These are phyloP conservation scores for Piper betle DNA, from an alignment of 164 flowering plant genomes.

Conservation along the genomic window DNA sequence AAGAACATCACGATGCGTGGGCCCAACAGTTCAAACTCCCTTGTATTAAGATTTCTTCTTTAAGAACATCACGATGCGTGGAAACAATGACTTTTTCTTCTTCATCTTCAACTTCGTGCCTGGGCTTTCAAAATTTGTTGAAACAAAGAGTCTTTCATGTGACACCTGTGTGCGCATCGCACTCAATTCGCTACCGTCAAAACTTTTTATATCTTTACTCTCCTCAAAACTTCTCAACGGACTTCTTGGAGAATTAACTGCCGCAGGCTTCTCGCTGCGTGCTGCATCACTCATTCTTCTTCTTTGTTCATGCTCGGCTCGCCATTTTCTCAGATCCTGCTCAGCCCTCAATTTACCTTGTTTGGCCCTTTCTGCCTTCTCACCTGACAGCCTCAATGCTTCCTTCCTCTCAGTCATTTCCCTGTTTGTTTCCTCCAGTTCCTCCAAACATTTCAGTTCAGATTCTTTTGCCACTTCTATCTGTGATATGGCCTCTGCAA, in stretches of 20 bases:
- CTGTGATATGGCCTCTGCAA: constrained; percentile 49
- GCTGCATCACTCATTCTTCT: constrained; percentile 44
- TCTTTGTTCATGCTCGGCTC: constrained; percentile 67
- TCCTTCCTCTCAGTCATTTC: constrained; percentile 42
- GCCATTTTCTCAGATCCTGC: constrained; percentile 86
- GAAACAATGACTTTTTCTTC: constrained; percentile 40
- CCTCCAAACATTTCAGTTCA: constrained; percentile 44
- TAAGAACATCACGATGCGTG: constrained; percentile 7
- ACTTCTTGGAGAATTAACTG: constrained; percentile 18
- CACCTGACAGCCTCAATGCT: constrained; percentile 37
- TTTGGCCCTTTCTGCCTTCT: constrained; percentile 70
- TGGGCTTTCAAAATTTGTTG: constrained; percentile 16
- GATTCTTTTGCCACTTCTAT: constrained; percentile 71
- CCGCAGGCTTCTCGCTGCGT: constrained; percentile 11
- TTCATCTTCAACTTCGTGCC: constrained; percentile 28
- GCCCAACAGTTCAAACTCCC: not conserved
- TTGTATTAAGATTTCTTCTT: constrained; percentile 4
- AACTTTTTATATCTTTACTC: constrained; percentile 22
- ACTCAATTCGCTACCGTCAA: constrained; percentile 9
- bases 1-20: constrained; percentile 4
- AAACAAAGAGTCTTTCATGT: constrained; percentile 15
- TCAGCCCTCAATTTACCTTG: constrained; percentile 81
- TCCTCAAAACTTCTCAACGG: constrained; percentile 35
- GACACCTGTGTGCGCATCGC: constrained; percentile 11
- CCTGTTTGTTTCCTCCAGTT: constrained; percentile 47